Evolutionary conservation across 2,329 filamentous ascomycete species (phyloP).

Genomic region (Cytospora paraplurivora): DNA sequence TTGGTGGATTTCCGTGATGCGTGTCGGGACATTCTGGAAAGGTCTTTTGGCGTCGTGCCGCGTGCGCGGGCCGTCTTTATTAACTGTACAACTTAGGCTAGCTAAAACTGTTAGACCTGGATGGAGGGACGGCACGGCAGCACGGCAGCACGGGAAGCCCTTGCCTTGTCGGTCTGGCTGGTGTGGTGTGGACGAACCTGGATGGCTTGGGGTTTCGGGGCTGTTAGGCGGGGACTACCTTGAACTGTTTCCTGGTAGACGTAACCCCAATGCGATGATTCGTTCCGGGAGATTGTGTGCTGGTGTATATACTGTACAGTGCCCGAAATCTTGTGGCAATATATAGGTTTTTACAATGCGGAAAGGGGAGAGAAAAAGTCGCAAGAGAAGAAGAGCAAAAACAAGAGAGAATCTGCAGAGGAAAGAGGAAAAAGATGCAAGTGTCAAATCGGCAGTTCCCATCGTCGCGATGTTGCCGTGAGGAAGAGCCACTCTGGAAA

Average conservation of each 20-base stretch:
- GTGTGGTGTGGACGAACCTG: not conserved
- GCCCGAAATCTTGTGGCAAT: not conserved
- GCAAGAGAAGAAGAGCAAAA: too few relatives aligned
- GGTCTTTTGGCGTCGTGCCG: constrained; percentile 8
- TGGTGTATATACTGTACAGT: not conserved
- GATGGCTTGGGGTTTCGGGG: too few relatives aligned
- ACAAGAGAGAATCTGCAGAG: too few relatives aligned
- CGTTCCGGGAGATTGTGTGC: not conserved
- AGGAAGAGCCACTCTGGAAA: too few relatives aligned
- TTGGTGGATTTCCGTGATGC: constrained; percentile 21
- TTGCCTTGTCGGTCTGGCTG: not conserved
- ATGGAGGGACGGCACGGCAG: constrained; percentile 3
- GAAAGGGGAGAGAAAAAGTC: too few relatives aligned
- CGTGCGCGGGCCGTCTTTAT: constrained; percentile 2
- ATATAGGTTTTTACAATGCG: not conserved
- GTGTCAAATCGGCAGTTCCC: too few relatives aligned
- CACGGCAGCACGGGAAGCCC: constrained; percentile 2
- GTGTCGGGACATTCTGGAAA: constrained; percentile 28
- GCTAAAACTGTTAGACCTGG: not conserved
- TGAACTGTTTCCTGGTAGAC: not conserved
- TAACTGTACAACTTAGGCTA: not conserved
- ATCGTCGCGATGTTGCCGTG: too few relatives aligned
- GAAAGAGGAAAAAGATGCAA: too few relatives aligned
- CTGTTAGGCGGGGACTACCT: constrained; percentile 8
- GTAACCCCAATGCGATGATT: not conserved